Percentiles rank a stretch among this genome's conserved stretches.
Evolutionary conservation across 1,139 yeast species (phyloP).

Genomic region (Pichia sp.): DNA sequence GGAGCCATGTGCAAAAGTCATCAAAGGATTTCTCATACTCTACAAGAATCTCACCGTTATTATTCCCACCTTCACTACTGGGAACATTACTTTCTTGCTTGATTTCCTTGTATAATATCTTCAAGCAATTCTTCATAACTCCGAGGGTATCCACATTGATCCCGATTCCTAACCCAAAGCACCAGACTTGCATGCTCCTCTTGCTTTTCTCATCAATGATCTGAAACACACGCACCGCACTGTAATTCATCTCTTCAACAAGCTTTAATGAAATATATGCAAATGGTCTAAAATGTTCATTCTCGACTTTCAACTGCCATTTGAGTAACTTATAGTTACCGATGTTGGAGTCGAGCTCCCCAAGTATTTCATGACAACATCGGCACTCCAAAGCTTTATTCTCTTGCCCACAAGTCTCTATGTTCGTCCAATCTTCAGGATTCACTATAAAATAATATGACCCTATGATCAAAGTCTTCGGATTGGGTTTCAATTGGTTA

Average conservation of each 20-base stretch:
- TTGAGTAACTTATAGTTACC: slow-evolving; percentile 45
- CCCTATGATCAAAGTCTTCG: slow-evolving; percentile 49
- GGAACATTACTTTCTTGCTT: slow-evolving; percentile 8
- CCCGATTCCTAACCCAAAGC: slow-evolving; percentile 48
- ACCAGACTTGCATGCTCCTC: slow-evolving; percentile 43
- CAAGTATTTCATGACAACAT: slow-evolving; percentile 19
- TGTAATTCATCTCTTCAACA: slow-evolving; percentile 28
- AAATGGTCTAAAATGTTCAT: slow-evolving; percentile 18
- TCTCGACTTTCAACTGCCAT: slow-evolving; percentile 50
- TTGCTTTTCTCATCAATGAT: slow-evolving; percentile 22
- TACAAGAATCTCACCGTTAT: slow-evolving; percentile 22
- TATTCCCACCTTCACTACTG: slow-evolving; percentile 11
- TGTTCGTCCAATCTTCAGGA: slow-evolving; percentile 23
- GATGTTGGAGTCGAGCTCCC: slow-evolving; percentile 25
- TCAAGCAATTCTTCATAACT: slow-evolving; percentile 34
- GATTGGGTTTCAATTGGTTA: slow-evolving; percentile 42
- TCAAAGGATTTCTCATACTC: slow-evolving; percentile 25
- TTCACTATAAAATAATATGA: slow-evolving; percentile 50
- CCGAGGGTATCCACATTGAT: slow-evolving; percentile 23
- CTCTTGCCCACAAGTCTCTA: slow-evolving; percentile 1
- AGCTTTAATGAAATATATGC: slow-evolving; percentile 23
- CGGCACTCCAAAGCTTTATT: slow-evolving; percentile 4
- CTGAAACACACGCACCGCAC: slow-evolving; percentile 28
- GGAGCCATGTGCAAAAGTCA: slow-evolving; percentile 30
- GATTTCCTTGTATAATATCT: slow-evolving; percentile 33